phyloP scores from a whole-genome alignment of 202 grass and related monocot species.

The Setaria viridis region DNA sequence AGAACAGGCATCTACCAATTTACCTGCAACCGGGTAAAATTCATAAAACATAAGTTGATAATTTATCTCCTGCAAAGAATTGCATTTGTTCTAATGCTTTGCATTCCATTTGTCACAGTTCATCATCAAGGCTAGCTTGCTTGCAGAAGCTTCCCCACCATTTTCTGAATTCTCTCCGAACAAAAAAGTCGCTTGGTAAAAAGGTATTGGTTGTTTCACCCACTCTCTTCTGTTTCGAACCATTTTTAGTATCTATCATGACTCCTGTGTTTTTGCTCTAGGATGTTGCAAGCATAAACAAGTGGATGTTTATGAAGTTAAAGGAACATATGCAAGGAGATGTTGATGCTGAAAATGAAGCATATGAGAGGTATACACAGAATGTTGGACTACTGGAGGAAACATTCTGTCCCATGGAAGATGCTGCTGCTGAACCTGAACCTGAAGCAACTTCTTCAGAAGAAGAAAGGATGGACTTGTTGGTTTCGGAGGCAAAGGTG shows the following conservation, averaged over 20 bases:
- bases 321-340: slow-evolving; percentile 85
- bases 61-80: slow-evolving; percentile 2
- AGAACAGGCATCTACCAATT: slow-evolving; percentile 68
- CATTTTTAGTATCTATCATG: slow-evolving; percentile 3
- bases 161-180: slow-evolving; percentile 78
- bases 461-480: slow-evolving; percentile 62
- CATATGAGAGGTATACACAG: slow-evolving; percentile 79
- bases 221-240: background rate
- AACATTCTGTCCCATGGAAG: slow-evolving; percentile 57
- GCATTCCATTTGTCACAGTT: slow-evolving; percentile 44
- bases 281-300: slow-evolving; percentile 72
- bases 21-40: slow-evolving; percentile 64
- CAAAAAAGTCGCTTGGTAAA: slow-evolving; percentile 69
- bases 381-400: slow-evolving; percentile 81
- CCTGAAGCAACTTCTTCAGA: slow-evolving; percentile 51
- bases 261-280: slow-evolving; percentile 38
- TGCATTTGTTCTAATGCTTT: slow-evolving; percentile 34
- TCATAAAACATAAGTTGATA: slow-evolving; percentile 26
- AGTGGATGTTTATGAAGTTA: slow-evolving; percentile 90
- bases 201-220: slow-evolving; percentile 57
- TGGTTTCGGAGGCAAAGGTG: slow-evolving; percentile 68
- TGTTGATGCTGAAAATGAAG: slow-evolving; percentile 85
- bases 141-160: slow-evolving; percentile 72
- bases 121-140: slow-evolving; percentile 67
- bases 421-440: slow-evolving; percentile 47